A percentile compares a stretch with the other conserved stretches of the same genome.
Conservation (phyloP, 768 basidiomycete genomes). For the Naganishia kalamii region DNA sequence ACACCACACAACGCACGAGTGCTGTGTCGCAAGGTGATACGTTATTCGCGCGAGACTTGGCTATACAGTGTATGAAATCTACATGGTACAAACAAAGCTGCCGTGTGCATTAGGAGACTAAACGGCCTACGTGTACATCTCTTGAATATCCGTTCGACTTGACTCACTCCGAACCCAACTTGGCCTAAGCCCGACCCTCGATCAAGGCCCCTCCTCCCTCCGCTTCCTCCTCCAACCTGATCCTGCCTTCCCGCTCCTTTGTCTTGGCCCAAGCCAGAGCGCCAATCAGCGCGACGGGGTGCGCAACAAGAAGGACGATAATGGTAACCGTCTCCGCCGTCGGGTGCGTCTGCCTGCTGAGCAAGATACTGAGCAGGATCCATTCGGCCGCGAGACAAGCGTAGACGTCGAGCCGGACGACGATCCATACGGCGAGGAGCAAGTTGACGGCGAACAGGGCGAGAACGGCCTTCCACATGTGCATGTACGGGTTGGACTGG, state of each 20-base stretch:
- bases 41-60: no score
- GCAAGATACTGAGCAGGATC: conserved; percentile 28
- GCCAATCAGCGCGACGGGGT: conserved; percentile 45
- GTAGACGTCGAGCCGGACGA: conserved; percentile 38
- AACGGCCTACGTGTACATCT: conserved; percentile 28
- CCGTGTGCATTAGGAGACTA: no score
- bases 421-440: conserved; percentile 42
- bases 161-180: no score
- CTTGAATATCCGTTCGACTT: conserved; percentile 33
- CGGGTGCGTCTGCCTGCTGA: conserved; percentile 32
- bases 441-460: conserved; percentile 62
- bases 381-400: conserved; percentile 31
- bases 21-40: no score
- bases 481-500: conserved; percentile 53
- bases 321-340: conserved; percentile 45
- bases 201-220: conserved; percentile 25
- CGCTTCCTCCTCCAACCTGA: conserved; percentile 46
- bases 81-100: no score
- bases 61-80: no score
- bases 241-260: conserved; percentile 43
- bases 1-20: no score
- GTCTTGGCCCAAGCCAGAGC: conserved; percentile 44
- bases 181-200: conserved; percentile 19
- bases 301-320: conserved; percentile 46
- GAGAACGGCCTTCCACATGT: conserved; percentile 68